These are phyloP conservation scores for Neurospora sp. DNA, from an alignment of 495 filamentous ascomycete genomes.

Conservation along the genomic window DNA sequence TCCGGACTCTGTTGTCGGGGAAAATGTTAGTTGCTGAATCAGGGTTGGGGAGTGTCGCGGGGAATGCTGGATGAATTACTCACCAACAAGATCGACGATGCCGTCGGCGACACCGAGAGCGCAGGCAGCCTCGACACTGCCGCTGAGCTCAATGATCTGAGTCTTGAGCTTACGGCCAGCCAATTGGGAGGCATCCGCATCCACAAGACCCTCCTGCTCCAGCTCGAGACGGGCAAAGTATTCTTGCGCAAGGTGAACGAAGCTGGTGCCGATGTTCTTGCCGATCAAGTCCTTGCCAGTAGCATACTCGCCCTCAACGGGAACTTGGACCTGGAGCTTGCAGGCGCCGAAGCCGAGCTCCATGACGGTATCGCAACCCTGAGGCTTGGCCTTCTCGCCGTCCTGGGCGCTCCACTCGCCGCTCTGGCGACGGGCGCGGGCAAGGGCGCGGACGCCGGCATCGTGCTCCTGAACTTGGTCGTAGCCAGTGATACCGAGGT, in stretches of 20 bases:
- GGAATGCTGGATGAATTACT: conserved; percentile 21
- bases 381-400: conserved; percentile 19
- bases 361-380: conserved; percentile 68
- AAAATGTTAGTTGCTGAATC: neutral
- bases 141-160: conserved; percentile 84
- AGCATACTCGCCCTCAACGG: conserved; percentile 65
- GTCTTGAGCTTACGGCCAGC: conserved; percentile 50
- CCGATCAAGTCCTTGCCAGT: conserved; percentile 71
- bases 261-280: conserved; percentile 93
- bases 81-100: conserved; percentile 95
- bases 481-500: conserved; percentile 85
- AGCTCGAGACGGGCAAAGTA: conserved; percentile 75
- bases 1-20: conserved; percentile 70
- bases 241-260: conserved; percentile 65
- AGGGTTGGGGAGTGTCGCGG: neutral
- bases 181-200: conserved; percentile 15
- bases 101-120: conserved; percentile 93
- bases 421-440: conserved; percentile 42
- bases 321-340: conserved; percentile 91
- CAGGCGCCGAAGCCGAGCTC: conserved; percentile 86
- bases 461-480: conserved; percentile 93
- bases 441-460: conserved; percentile 51
- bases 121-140: conserved; percentile 94
- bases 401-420: conserved; percentile 33
- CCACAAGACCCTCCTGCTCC: conserved; percentile 27